A percentile compares a stretch with the other conserved stretches of the same genome.
Evolutionary conservation across 768 basidiomycete genomes (phyloP).

Genomic region (Agaricus bisporus): DNA sequence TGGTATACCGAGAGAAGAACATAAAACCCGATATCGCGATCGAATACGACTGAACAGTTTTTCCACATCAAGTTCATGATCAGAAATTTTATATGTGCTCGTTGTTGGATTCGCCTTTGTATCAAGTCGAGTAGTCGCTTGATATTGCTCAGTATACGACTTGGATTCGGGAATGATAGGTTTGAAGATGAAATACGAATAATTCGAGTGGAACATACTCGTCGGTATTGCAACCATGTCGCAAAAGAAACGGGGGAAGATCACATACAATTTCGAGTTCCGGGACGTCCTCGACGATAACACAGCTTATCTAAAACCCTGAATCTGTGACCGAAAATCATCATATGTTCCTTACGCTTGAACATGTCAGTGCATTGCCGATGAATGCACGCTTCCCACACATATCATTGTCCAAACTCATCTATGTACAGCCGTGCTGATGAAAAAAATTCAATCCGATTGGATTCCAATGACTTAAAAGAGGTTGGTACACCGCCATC

Average conservation of each 20-base stretch:
- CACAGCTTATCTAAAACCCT: no score
- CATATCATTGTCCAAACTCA: no score
- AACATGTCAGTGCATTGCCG: no score
- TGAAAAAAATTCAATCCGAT: no score
- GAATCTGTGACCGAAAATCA: no score
- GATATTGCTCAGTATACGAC: slow-evolving; percentile 59
- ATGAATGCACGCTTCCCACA: no score
- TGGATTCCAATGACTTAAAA: no score
- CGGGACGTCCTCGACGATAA: no score
- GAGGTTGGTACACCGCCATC: not conserved
- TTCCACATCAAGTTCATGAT: slow-evolving; percentile 54
- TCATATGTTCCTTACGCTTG: no score
- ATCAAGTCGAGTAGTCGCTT: slow-evolving; percentile 67
- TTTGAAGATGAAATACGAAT: not conserved
- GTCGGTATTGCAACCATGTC: slow-evolving; percentile 31
- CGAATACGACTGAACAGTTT: slow-evolving; percentile 79
- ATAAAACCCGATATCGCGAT: slow-evolving; percentile 82
- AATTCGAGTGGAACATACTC: slow-evolving; percentile 32
- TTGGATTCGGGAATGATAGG: slow-evolving; percentile 15
- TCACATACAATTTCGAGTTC: no score
- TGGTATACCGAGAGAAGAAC: slow-evolving; percentile 69
- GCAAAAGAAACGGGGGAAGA: slow-evolving; percentile 40
- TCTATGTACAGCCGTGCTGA: no score
- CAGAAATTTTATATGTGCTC: slow-evolving; percentile 24
- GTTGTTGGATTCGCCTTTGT: slow-evolving; percentile 59